Conservation (phyloP, 306 rosid species). For the Medicago ruthenica region DNA sequence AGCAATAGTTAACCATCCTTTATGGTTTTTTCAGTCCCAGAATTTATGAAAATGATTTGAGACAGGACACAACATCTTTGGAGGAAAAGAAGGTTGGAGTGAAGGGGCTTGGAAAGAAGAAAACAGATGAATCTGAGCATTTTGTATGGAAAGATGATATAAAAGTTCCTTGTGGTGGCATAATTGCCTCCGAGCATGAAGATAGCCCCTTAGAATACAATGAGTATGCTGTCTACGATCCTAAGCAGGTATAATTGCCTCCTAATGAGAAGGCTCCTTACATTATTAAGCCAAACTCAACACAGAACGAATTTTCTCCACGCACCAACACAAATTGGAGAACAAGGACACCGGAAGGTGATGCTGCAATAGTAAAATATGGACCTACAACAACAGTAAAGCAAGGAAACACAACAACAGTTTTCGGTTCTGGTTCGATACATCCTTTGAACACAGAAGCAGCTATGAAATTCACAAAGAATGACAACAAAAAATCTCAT, state of each 20-base stretch:
- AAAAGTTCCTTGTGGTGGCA: constrained; percentile 76
- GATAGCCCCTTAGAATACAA: constrained; percentile 77
- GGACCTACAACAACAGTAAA: constrained; percentile 15
- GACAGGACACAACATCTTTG: constrained; percentile 64
- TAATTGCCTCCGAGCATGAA: constrained; percentile 64
- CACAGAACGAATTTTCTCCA: constrained; percentile 30
- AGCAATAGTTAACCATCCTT: not conserved
- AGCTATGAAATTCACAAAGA: constrained; percentile 32
- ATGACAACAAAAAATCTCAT: constrained; percentile 38
- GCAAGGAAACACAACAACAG: constrained; percentile 33
- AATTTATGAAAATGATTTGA: not conserved
- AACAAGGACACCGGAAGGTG: constrained; percentile 36
- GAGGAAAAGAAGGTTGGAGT: constrained; percentile 71
- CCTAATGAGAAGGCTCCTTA: constrained; percentile 23
- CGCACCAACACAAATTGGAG: constrained; percentile 41
- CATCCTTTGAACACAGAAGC: constrained; percentile 32
- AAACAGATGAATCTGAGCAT: constrained; percentile 79
- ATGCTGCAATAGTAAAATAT: constrained; percentile 10
- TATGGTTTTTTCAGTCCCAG: not conserved
- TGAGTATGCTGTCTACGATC: constrained; percentile 78
- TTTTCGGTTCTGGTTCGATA: constrained; percentile 8
- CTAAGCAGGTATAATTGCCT: constrained; percentile 71
- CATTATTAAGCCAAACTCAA: not conserved
- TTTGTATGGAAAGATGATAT: constrained; percentile 79
- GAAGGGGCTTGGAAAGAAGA: constrained; percentile 76